Conservation (phyloP, 179 eudicot genomes). For the Sideroxylon spinosum region DNA sequence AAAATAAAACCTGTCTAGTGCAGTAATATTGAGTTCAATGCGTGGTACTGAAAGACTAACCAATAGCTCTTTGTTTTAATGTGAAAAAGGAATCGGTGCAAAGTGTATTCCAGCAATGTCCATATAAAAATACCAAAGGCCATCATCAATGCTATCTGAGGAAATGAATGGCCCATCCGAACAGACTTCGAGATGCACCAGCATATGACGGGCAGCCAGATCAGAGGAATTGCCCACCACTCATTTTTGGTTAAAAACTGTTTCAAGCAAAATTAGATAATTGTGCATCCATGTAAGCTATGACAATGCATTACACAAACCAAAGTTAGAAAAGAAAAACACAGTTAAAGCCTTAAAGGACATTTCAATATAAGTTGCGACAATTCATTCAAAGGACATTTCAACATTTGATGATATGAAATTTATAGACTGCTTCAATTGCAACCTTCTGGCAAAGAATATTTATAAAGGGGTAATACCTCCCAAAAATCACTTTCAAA, state of each 20-base stretch:
- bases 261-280: slow-evolving; percentile 19
- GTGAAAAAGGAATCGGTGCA: slow-evolving; percentile 95
- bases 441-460: background rate
- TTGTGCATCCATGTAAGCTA: background rate
- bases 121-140: slow-evolving; percentile 65
- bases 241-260: slow-evolving; percentile 77
- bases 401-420: too few species aligned
- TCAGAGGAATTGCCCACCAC: slow-evolving; percentile 85
- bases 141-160: slow-evolving; percentile 52
- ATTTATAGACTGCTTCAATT: background rate
- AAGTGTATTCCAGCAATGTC: slow-evolving; percentile 80
- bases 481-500: slow-evolving; percentile 82
- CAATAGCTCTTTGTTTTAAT: slow-evolving; percentile 84
- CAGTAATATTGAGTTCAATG: background rate
- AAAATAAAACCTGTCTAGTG: background rate
- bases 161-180: slow-evolving; percentile 55
- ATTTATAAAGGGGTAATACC: slow-evolving; percentile 37
- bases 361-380: background rate
- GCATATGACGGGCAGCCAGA: slow-evolving; percentile 94
- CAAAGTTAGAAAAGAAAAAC: background rate
- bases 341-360: too few species aligned
- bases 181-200: slow-evolving; percentile 58
- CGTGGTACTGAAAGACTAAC: slow-evolving; percentile 31
- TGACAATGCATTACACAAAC: background rate
- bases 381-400: too few species aligned